Percentiles rank a stretch among this genome's conserved stretches.
These are phyloP conservation scores for Scalesia atractyloides DNA, from an alignment of 129 eudicot species.

Conservation along the genomic window DNA sequence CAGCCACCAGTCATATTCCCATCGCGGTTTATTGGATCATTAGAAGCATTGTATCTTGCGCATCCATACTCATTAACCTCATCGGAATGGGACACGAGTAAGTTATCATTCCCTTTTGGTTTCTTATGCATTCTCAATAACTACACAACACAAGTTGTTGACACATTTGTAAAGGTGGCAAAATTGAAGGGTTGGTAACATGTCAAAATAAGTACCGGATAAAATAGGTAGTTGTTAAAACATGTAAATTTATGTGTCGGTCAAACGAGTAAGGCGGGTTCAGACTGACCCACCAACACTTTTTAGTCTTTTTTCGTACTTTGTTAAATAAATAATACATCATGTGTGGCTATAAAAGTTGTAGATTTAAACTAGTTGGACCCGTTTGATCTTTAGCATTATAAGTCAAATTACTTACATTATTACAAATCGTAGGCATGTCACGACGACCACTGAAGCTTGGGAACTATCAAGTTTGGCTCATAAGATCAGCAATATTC, in stretches of 20 bases:
- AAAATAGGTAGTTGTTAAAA: neutral
- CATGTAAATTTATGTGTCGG: neutral
- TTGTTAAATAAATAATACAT: neutral
- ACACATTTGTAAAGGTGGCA: neutral
- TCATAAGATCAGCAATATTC: conserved; percentile 68
- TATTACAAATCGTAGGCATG: conserved; percentile 37
- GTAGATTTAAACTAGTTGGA: neutral
- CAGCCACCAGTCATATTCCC: conserved; percentile 63
- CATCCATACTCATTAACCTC: conserved; percentile 63
- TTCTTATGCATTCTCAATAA: neutral
- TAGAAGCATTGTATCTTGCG: conserved; percentile 65
- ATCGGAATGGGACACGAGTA: conserved; percentile 77
- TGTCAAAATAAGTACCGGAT: neutral
- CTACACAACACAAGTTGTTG: neutral
- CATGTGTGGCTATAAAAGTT: neutral
- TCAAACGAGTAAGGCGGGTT: neutral
- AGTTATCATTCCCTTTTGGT: conserved; percentile 3
- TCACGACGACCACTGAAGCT: conserved; percentile 65
- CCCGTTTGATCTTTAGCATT: neutral
- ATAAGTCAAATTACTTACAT: neutral
- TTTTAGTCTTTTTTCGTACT: neutral
- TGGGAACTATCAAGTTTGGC: conserved; percentile 83
- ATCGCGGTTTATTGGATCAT: conserved; percentile 75
- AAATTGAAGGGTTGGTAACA: neutral
- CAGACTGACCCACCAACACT: neutral